Evolutionary conservation across 2,329 filamentous ascomycete species (phyloP).

Genomic region (Hypoxylon sp.): DNA sequence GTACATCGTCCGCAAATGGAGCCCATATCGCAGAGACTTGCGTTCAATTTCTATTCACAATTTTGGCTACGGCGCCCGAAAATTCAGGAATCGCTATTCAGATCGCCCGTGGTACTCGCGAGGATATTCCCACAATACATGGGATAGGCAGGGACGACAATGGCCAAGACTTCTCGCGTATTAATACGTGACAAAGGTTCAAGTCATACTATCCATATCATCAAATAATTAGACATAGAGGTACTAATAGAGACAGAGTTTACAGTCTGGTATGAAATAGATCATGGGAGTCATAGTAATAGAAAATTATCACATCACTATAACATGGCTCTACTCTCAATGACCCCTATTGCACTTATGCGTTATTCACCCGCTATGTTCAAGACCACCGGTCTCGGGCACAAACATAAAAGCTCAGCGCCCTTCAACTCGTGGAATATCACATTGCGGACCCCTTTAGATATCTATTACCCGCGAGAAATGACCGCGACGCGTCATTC

Average conservation of each 20-base stretch:
- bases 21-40: constrained; percentile 12
- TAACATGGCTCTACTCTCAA: neutral
- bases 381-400: neutral
- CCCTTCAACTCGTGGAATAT: too few relatives aligned
- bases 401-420: neutral
- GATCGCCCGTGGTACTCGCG: neutral
- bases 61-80: constrained; percentile 26
- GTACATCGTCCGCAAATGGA: constrained; percentile 27
- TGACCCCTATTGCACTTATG: neutral
- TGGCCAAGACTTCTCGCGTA: neutral
- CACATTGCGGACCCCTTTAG: too few relatives aligned
- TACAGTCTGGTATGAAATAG: neutral
- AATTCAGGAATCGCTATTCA: neutral
- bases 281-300: neutral
- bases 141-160: neutral
- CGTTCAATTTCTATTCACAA: constrained; percentile 9
- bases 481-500: too few relatives aligned
- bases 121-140: neutral
- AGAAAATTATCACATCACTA: neutral
- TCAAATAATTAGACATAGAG: neutral
- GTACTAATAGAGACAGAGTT: neutral
- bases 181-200: neutral
- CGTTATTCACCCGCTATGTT: too few relatives aligned
- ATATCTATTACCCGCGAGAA: too few relatives aligned
- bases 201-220: neutral